phyloP scores from a whole-genome alignment of 2,329 filamentous ascomycete genomes.

The Trichoderma endophyticum region DNA sequence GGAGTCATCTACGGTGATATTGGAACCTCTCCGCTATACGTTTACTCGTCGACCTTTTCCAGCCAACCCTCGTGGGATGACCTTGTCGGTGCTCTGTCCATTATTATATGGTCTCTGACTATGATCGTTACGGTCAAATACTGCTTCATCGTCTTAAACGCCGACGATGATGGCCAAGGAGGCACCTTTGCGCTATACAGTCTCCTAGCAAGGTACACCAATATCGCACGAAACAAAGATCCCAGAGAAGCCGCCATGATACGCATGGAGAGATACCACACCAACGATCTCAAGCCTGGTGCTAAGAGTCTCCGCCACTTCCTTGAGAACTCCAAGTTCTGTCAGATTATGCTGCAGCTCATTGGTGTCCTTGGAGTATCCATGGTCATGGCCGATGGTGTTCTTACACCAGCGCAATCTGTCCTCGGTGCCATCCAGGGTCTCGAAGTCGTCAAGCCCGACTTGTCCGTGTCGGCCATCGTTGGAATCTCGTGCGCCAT shows the following conservation, averaged over 20 bases:
- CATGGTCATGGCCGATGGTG: conserved; percentile 64
- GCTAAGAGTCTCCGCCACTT: conserved; percentile 52
- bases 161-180: conserved; percentile 69
- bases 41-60: conserved; percentile 66
- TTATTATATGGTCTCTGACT: conserved; percentile 67
- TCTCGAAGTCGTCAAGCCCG: conserved; percentile 53
- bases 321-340: conserved; percentile 54
- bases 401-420: conserved; percentile 67
- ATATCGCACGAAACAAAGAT: conserved; percentile 55
- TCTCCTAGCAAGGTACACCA: conserved; percentile 56
- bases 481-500: conserved; percentile 64
- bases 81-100: conserved; percentile 61
- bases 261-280: conserved; percentile 57
- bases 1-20: conserved; percentile 71
- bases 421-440: conserved; percentile 68
- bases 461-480: conserved; percentile 55
- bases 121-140: conserved; percentile 70
- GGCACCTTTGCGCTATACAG: conserved; percentile 68
- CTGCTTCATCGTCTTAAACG: conserved; percentile 60
- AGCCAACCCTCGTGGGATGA: conserved; percentile 53
- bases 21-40: conserved; percentile 65
- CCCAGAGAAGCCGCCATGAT: conserved; percentile 54
- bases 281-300: conserved; percentile 51
- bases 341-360: conserved; percentile 54
- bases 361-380: conserved; percentile 64